Percentiles rank a stretch among this genome's conserved stretches.
phyloP scores from a whole-genome alignment of 345 rosid genomes.

The Pistacia atlantica region DNA sequence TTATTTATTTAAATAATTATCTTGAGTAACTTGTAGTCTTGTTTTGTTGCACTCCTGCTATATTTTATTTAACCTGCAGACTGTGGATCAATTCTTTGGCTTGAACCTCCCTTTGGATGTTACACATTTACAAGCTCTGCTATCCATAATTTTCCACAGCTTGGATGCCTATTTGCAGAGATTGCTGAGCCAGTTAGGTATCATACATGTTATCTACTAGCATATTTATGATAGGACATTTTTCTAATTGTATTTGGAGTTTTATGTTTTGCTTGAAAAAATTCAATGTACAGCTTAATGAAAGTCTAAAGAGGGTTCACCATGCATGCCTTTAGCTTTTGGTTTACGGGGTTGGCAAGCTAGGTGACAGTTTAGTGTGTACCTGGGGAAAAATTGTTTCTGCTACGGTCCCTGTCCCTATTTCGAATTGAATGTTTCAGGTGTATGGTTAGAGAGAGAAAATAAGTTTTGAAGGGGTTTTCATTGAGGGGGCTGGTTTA shows the following conservation, averaged over 20 bases:
- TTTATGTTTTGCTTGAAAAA: slow-evolving; percentile 4
- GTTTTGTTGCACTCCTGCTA: slow-evolving; percentile 12
- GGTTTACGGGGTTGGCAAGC: background rate
- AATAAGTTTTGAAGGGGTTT: too few species aligned
- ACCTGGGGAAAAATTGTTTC: background rate
- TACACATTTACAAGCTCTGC: slow-evolving; percentile 93
- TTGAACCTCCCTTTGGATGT: slow-evolving; percentile 85
- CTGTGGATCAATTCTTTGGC: slow-evolving; percentile 89
- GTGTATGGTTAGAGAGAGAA: background rate
- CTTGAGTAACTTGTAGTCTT: background rate
- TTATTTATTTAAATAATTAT: slow-evolving; percentile 7
- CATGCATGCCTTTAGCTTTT: background rate
- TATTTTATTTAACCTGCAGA: slow-evolving; percentile 53
- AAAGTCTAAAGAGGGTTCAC: background rate
- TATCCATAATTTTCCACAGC: slow-evolving; percentile 83
- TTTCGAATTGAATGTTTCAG: background rate
- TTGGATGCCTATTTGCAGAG: slow-evolving; percentile 80
- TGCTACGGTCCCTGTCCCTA: background rate
- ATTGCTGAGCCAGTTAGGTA: slow-evolving; percentile 79
- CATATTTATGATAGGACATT: slow-evolving; percentile 4
- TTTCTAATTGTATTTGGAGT: slow-evolving; percentile 7
- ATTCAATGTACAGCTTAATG: background rate
- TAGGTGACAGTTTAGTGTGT: background rate
- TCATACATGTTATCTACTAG: slow-evolving; percentile 9
- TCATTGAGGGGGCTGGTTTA: too few species aligned